Evolutionary conservation across 306 rosid genomes (phyloP).

Genomic region (Gynostemma pentaphyllum): DNA sequence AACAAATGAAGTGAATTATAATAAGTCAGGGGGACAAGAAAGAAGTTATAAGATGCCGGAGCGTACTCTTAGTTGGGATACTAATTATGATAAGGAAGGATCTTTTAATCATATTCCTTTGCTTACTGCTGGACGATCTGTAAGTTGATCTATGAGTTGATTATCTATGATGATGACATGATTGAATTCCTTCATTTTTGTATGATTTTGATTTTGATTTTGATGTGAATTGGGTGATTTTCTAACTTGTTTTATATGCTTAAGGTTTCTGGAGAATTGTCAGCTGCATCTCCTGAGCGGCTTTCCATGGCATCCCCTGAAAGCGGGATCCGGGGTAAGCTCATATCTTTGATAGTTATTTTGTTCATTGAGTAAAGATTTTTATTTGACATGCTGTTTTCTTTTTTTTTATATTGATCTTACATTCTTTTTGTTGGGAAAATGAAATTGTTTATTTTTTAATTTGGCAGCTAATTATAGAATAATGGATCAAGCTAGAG

Average conservation of each 20-base stretch:
- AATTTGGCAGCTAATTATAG: slow-evolving; percentile 67
- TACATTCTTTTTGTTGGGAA: no score
- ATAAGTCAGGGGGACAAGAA: slow-evolving; percentile 48
- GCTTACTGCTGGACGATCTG: slow-evolving; percentile 45
- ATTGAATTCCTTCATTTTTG: slow-evolving; percentile 5
- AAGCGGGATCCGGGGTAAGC: slow-evolving; percentile 46
- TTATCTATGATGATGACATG: no score
- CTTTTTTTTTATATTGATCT: not conserved
- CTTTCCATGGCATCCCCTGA: slow-evolving; percentile 91
- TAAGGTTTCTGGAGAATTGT: slow-evolving; percentile 88
- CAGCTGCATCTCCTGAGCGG: slow-evolving; percentile 95
- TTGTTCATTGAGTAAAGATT: no score
- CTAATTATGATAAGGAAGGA: slow-evolving; percentile 75
- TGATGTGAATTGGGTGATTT: slow-evolving; percentile 7
- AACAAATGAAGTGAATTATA: slow-evolving; percentile 47
- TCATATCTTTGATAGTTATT: not conserved
- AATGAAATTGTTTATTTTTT: not conserved
- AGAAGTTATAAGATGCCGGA: slow-evolving; percentile 79
- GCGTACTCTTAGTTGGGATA: slow-evolving; percentile 82
- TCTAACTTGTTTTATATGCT: not conserved
- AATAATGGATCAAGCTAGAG: slow-evolving; percentile 51
- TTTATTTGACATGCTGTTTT: no score
- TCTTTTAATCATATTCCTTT: slow-evolving; percentile 62
- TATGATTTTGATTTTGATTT: no score
- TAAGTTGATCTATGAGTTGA: slow-evolving; percentile 34